A percentile compares a stretch with the other conserved stretches of the same genome.
phyloP scores from a whole-genome alignment of 805 yeast species.

The Nakazawaea laoshanensis region DNA sequence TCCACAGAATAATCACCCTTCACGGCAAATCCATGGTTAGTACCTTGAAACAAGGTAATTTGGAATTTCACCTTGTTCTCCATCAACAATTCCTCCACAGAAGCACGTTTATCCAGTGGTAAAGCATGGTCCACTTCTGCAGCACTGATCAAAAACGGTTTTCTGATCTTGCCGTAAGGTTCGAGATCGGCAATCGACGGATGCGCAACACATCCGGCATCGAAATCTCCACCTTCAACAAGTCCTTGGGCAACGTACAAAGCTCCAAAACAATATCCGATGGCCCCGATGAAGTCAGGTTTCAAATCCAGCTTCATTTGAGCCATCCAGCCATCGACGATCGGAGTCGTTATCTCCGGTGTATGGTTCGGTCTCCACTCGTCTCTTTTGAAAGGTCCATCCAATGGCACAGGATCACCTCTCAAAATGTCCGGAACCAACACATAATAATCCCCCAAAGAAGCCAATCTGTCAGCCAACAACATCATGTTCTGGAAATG shows the following conservation, averaged over 20 bases:
- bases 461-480: conserved; percentile 28
- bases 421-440: conserved; percentile 29
- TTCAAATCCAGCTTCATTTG: conserved; percentile 32
- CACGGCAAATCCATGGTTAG: conserved; percentile 69
- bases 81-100: conserved; percentile 50
- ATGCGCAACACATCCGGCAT: conserved; percentile 72
- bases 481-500: conserved; percentile 18
- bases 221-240: conserved; percentile 23
- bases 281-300: conserved; percentile 41
- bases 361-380: conserved; percentile 10
- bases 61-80: conserved; percentile 49
- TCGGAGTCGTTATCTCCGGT: conserved; percentile 33
- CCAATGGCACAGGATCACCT: conserved; percentile 19
- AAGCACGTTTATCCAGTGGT: conserved; percentile 52
- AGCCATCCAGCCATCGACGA: conserved; percentile 39
- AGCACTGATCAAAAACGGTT: conserved; percentile 62
- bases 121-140: conserved; percentile 66
- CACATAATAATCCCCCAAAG: conserved; percentile 21
- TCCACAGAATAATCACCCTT: conserved; percentile 63
- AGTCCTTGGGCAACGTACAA: conserved; percentile 52
- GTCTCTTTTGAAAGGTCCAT: conserved; percentile 31
- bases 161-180: conserved; percentile 40
- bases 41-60: conserved; percentile 54
- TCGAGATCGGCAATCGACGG: conserved; percentile 74
- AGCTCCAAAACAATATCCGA: conserved; percentile 87